Percentiles rank a stretch among this genome's conserved stretches.
Conservation (phyloP, 306 rosid species). For the Dryas alaskensis region DNA sequence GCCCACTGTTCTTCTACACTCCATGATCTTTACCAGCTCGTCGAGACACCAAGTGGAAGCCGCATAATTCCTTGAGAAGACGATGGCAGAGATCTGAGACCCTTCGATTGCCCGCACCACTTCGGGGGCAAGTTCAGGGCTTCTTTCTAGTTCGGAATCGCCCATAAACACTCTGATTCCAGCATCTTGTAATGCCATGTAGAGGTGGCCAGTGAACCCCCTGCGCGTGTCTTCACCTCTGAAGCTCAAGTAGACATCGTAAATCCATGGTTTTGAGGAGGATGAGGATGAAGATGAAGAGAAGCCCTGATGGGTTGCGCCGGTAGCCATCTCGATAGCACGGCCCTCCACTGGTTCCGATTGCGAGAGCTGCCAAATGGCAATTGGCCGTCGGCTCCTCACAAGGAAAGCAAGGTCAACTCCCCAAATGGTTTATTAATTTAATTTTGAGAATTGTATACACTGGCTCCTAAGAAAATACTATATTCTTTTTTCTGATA, state of each 20-base stretch:
- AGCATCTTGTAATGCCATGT: background rate
- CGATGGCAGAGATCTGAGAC: background rate
- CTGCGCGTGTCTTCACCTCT: background rate
- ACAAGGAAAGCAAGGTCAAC: too few species aligned
- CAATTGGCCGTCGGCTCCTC: too few species aligned
- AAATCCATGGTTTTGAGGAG: background rate
- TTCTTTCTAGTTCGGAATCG: background rate
- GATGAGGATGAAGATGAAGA: too few species aligned
- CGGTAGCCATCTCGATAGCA: too few species aligned
- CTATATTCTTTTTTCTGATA: too few species aligned
- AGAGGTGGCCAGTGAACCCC: background rate
- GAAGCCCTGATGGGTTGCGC: too few species aligned
- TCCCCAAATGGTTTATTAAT: too few species aligned
- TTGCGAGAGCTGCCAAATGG: too few species aligned
- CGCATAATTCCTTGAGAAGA: background rate
- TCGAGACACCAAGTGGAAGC: background rate
- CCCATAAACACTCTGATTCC: background rate
- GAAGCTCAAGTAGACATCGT: background rate
- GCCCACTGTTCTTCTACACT: background rate
- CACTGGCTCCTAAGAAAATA: too few species aligned
- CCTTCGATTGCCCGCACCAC: background rate
- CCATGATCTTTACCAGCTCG: background rate
- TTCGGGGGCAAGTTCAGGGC: background rate
- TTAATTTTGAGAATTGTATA: too few species aligned
- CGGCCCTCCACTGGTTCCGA: too few species aligned